phyloP scores from a whole-genome alignment of 2,329 filamentous ascomycete species.

The Zymoseptoria crescenta region DNA sequence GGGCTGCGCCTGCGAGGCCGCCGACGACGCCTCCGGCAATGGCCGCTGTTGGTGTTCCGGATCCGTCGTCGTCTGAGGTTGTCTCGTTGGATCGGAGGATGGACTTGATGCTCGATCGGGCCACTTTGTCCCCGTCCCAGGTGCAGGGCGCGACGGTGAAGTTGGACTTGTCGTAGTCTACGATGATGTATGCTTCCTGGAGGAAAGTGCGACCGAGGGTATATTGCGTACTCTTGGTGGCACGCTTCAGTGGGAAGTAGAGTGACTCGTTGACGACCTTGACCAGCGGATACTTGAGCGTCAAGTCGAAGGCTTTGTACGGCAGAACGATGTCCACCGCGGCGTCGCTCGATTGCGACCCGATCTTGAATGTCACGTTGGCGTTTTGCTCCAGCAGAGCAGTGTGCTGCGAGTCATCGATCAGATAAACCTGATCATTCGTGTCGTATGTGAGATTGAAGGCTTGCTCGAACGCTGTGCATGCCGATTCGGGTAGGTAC shows the following conservation, averaged over 20 bases:
- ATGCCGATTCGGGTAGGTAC: conserved; percentile 49
- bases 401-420: conserved; percentile 28
- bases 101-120: conserved; percentile 19
- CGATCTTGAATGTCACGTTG: conserved; percentile 30
- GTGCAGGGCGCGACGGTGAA: conserved; percentile 31
- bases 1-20: conserved; percentile 23
- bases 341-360: conserved; percentile 17
- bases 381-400: conserved; percentile 22
- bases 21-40: conserved; percentile 31
- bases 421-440: conserved; percentile 24
- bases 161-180: conserved; percentile 30
- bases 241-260: conserved; percentile 32
- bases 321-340: conserved; percentile 31
- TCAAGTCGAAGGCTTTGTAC: conserved; percentile 31
- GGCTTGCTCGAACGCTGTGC: conserved; percentile 29
- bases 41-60: conserved; percentile 24
- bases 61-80: conserved; percentile 6
- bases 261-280: conserved; percentile 20
- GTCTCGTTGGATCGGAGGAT: conserved; percentile 24
- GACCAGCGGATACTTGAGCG: conserved; percentile 24
- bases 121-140: conserved; percentile 23
- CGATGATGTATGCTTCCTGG: conserved; percentile 34
- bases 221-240: conserved; percentile 28
- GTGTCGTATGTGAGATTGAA: conserved; percentile 30
- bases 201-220: conserved; percentile 32